Evolutionary conservation across 2,329 filamentous ascomycete genomes (phyloP).

Genomic region (Teratosphaeria destructans): DNA sequence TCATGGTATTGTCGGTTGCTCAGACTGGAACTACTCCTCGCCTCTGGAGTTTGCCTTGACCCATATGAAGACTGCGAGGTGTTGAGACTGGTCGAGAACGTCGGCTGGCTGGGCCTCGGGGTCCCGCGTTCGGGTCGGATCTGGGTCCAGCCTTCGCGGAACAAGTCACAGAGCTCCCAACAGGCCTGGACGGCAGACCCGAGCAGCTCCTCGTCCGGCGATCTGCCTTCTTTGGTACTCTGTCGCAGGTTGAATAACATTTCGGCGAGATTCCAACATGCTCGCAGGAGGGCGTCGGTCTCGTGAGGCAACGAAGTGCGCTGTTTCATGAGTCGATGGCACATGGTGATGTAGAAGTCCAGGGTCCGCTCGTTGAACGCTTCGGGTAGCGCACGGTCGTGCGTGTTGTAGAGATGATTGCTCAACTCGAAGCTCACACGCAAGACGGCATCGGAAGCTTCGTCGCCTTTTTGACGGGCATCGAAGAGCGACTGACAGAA

Average conservation of each 20-base stretch:
- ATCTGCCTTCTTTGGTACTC: slow-evolving; percentile 61
- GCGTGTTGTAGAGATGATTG: slow-evolving; percentile 88
- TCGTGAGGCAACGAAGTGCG: slow-evolving; percentile 67
- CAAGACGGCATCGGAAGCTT: slow-evolving; percentile 72
- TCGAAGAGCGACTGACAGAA: slow-evolving; percentile 91
- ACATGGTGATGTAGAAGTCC: slow-evolving; percentile 89
- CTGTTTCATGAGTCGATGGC: slow-evolving; percentile 94
- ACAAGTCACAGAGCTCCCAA: slow-evolving; percentile 90
- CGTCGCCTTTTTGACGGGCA: slow-evolving; percentile 65
- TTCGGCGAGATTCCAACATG: slow-evolving; percentile 84
- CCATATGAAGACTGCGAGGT: slow-evolving; percentile 7
- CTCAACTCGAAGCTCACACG: slow-evolving; percentile 91
- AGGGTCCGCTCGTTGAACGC: slow-evolving; percentile 80
- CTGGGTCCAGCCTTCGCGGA: slow-evolving; percentile 84
- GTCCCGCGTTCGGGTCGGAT: slow-evolving; percentile 77
- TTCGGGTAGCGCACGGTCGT: slow-evolving; percentile 73
- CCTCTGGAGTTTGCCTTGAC: slow-evolving; percentile 9
- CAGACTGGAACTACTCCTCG: slow-evolving; percentile 37
- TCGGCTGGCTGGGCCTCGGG: slow-evolving; percentile 68
- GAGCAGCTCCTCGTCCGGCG: slow-evolving; percentile 71
- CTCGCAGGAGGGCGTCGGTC: slow-evolving; percentile 71
- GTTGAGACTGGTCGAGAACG: slow-evolving; percentile 17
- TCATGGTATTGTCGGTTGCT: slow-evolving; percentile 36
- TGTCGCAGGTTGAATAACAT: slow-evolving; percentile 88
- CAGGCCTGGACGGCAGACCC: slow-evolving; percentile 84